Evolutionary conservation across 1,284 basidiomycete genomes (phyloP).

Genomic region (Tilletiopsis washingtonensis): DNA sequence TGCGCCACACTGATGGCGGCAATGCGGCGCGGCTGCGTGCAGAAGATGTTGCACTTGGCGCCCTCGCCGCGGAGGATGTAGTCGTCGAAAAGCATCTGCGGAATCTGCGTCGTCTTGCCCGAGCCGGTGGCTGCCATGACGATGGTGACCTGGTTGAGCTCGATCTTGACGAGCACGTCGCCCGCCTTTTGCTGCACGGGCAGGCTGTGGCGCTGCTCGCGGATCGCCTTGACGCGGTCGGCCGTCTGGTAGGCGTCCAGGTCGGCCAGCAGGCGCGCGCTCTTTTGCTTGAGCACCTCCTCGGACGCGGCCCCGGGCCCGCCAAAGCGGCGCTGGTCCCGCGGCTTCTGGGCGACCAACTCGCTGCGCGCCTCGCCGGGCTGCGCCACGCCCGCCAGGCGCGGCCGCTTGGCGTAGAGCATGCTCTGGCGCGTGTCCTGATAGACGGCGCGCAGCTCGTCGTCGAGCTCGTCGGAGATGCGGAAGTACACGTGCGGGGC

Average conservation of each 20-base stretch:
- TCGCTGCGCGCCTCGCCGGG: slow-evolving; percentile 22
- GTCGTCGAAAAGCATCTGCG: slow-evolving; percentile 82
- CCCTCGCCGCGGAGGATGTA: slow-evolving; percentile 71
- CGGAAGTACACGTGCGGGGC: slow-evolving; percentile 66
- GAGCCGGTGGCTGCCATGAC: slow-evolving; percentile 92
- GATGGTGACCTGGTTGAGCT: slow-evolving; percentile 76
- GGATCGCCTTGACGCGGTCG: slow-evolving; percentile 61
- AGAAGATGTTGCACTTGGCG: slow-evolving; percentile 79
- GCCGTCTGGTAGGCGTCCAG: slow-evolving; percentile 62
- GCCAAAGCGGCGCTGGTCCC: slow-evolving; percentile 2
- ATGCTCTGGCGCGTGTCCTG: slow-evolving; percentile 55
- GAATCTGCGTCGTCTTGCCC: slow-evolving; percentile 92
- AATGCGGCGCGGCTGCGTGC: slow-evolving; percentile 85
- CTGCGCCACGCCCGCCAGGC: slow-evolving; percentile 14
- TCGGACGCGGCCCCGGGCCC: slow-evolving; percentile 18
- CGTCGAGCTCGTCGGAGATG: slow-evolving; percentile 63
- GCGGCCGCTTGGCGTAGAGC: slow-evolving; percentile 41
- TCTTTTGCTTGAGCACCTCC: slow-evolving; percentile 54
- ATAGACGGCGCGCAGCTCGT: slow-evolving; percentile 64
- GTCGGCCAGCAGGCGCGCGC: slow-evolving; percentile 55
- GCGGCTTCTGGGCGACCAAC: slow-evolving; percentile 19
- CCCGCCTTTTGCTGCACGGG: slow-evolving; percentile 55
- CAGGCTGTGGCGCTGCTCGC: slow-evolving; percentile 60
- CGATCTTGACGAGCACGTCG: slow-evolving; percentile 56
- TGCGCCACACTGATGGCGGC: slow-evolving; percentile 89